A percentile compares a stretch with the other conserved stretches of the same genome.
Evolutionary conservation across 257 asterid species (phyloP).

Genomic region (Gardenia jasminoides): DNA sequence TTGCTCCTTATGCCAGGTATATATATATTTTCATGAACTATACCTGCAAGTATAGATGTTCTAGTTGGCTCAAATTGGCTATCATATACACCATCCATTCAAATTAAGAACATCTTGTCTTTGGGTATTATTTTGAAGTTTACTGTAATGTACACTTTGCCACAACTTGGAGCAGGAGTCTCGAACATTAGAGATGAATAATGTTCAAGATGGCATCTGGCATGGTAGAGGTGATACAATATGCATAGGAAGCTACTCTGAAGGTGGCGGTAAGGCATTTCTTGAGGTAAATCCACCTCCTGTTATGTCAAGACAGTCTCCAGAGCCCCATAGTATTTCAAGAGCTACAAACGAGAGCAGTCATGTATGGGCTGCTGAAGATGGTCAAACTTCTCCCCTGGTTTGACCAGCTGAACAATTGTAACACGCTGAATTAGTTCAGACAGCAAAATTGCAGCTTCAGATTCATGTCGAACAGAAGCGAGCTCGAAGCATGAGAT

Average conservation of each 20-base stretch:
- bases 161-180: slow-evolving; percentile 64
- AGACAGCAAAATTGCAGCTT: neutral
- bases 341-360: slow-evolving; percentile 25
- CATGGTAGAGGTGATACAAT: slow-evolving; percentile 95
- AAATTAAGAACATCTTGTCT: neutral
- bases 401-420: slow-evolving; percentile 9
- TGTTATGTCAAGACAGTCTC: slow-evolving; percentile 43
- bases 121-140: neutral
- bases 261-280: slow-evolving; percentile 29
- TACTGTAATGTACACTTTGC: neutral
- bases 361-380: slow-evolving; percentile 20
- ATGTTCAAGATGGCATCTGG: slow-evolving; percentile 92
- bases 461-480: neutral
- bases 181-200: slow-evolving; percentile 94
- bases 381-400: slow-evolving; percentile 10
- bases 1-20: slow-evolving; percentile 88
- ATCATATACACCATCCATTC: no score
- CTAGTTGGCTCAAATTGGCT: neutral
- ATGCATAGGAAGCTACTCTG: slow-evolving; percentile 67
- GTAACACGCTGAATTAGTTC: neutral
- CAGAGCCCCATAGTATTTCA: slow-evolving; percentile 37
- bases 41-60: neutral
- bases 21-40: slow-evolving; percentile 17
- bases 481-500: neutral
- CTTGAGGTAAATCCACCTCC: slow-evolving; percentile 41